Evolutionary conservation across 2,329 filamentous ascomycete species (phyloP).

Genomic region (Cercospora zeae-maydis): DNA sequence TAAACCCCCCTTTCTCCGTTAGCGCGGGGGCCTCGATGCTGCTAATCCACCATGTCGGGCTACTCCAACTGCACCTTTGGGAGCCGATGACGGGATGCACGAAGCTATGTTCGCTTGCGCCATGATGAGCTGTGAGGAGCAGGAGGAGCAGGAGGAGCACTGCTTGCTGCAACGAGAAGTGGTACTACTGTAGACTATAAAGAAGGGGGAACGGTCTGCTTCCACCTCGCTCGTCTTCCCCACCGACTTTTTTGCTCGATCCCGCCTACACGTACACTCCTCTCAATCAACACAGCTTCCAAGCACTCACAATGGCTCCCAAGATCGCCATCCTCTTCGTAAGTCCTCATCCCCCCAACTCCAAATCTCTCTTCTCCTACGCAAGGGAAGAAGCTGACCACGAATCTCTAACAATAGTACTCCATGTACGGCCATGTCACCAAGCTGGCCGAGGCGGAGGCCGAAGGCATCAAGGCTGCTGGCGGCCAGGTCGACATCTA

Average conservation of each 20-base stretch:
- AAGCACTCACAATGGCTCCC: conserved; percentile 65
- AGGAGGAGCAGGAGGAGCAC: not conserved
- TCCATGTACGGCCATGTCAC: conserved; percentile 63
- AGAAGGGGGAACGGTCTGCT: not conserved
- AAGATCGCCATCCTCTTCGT: conserved; percentile 90
- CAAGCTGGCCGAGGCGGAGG: conserved; percentile 81
- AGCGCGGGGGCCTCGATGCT: not conserved
- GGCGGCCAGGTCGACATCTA: conserved; percentile 78
- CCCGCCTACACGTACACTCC: not conserved
- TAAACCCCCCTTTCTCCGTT: not conserved
- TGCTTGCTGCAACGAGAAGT: not conserved
- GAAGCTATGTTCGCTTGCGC: conserved; percentile 3
- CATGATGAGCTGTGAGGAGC: not conserved
- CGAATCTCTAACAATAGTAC: conserved; percentile 11
- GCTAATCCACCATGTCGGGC: not conserved
- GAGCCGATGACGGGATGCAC: conserved; percentile 6
- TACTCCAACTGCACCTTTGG: not conserved
- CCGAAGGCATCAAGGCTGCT: conserved; percentile 81
- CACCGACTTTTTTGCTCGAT: not conserved
- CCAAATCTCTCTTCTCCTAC: not conserved
- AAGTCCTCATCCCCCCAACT: conserved; percentile 41
- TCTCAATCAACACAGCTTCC: not conserved
- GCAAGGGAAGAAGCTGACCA: not conserved
- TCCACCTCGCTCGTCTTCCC: not conserved
- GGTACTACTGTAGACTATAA: no score